phyloP scores from a whole-genome alignment of 257 asterid genomes.

The Primulina eburnea region DNA sequence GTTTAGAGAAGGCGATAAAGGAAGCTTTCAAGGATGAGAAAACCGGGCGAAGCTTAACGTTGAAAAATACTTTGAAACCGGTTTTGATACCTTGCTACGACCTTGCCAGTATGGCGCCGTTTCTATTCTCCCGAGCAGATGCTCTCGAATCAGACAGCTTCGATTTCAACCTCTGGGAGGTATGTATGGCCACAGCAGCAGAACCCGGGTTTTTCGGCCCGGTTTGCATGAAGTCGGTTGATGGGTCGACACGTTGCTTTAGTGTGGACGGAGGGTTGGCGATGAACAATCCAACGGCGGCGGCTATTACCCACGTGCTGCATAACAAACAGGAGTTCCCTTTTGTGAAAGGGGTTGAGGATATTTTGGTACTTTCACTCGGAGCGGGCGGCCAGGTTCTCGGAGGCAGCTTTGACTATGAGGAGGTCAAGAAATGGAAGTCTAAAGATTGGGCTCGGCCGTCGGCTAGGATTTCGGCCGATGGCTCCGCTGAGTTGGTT shows the following conservation, averaged over 20 bases:
- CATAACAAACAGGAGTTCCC: conserved; percentile 96
- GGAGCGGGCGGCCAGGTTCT: conserved; percentile 75
- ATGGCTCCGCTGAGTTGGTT: conserved; percentile 65
- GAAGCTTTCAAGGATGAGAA: conserved; percentile 62
- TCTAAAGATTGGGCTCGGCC: conserved; percentile 75
- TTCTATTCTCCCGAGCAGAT: conserved; percentile 89
- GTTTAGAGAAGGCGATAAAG: conserved; percentile 70
- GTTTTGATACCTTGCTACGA: conserved; percentile 93
- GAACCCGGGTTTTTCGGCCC: conserved; percentile 79
- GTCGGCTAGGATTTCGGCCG: conserved; percentile 60
- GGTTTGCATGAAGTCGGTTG: conserved; percentile 65
- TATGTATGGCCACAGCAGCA: conserved; percentile 83
- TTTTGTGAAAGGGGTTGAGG: conserved; percentile 93
- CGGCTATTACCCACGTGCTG: conserved; percentile 95
- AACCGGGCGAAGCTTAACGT: conserved; percentile 67
- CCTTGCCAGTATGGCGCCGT: conserved; percentile 81
- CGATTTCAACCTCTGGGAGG: conserved; percentile 96
- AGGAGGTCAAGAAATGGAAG: conserved; percentile 58
- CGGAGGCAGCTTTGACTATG: conserved; percentile 57
- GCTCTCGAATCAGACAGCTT: conserved; percentile 86
- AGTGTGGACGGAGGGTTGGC: conserved; percentile 86
- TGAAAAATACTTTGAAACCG: conserved; percentile 84
- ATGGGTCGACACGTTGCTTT: conserved; percentile 74
- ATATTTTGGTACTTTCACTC: conserved; percentile 87
- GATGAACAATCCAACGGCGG: conserved; percentile 93